A percentile compares a stretch with the other conserved stretches of the same genome.
Conservation (phyloP, 179 eudicot genomes). For the Carnegiea gigantea region DNA sequence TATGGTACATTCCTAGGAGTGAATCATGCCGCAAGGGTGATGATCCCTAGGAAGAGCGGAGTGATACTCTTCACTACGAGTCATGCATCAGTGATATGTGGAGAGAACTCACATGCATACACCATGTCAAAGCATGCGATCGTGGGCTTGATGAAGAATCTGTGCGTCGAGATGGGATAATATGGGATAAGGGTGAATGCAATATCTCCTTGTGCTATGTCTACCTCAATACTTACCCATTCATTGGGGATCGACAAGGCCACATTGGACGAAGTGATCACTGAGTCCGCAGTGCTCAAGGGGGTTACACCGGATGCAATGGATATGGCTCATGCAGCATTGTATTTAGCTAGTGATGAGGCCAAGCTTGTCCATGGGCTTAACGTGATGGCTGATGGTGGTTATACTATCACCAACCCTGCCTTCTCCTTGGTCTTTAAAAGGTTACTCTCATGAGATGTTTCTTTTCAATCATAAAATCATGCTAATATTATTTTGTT, state of each 20-base stretch:
- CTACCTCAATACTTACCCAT: background rate
- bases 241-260: background rate
- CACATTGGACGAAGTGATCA: too few species aligned
- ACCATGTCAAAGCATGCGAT: slow-evolving; percentile 41
- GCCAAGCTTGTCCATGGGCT: slow-evolving; percentile 43
- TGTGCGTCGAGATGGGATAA: slow-evolving; percentile 40
- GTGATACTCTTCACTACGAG: slow-evolving; percentile 43
- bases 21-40: slow-evolving; percentile 49
- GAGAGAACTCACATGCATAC: too few species aligned
- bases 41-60: slow-evolving; percentile 40
- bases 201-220: slow-evolving; percentile 37
- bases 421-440: slow-evolving; percentile 28
- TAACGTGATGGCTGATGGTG: slow-evolving; percentile 49
- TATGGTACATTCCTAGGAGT: slow-evolving; percentile 38
- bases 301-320: too few species aligned
- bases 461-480: background rate
- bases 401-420: slow-evolving; percentile 34
- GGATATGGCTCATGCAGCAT: slow-evolving; percentile 38
- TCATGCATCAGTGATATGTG: slow-evolving; percentile 21
- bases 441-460: background rate
- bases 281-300: too few species aligned
- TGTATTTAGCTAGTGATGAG: slow-evolving; percentile 45
- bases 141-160: slow-evolving; percentile 40
- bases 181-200: slow-evolving; percentile 48
- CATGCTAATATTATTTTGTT: background rate